phyloP scores from a whole-genome alignment of 768 basidiomycete genomes.

The Plicaturopsis crispa region DNA sequence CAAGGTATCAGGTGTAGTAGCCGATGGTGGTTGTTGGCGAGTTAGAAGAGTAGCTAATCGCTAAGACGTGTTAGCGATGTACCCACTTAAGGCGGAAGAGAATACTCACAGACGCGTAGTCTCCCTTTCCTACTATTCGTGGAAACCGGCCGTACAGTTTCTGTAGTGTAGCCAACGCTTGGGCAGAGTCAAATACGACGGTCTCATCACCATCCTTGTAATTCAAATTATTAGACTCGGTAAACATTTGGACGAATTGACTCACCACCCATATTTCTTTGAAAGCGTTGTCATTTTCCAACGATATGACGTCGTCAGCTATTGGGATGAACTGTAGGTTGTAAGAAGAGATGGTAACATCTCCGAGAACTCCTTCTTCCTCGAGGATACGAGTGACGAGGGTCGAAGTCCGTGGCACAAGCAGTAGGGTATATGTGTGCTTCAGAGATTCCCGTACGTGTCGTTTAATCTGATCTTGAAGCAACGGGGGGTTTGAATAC shows the following conservation, averaged over 20 bases:
- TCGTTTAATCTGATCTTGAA: conserved; percentile 83
- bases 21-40: conserved; percentile 41
- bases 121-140: conserved; percentile 88
- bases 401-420: conserved; percentile 83
- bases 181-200: conserved; percentile 79
- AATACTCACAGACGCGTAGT: conserved; percentile 62
- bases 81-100: conserved; percentile 1
- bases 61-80: conserved; percentile 29
- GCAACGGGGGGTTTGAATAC: conserved; percentile 23
- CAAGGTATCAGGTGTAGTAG: conserved; percentile 30
- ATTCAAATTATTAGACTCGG: conserved; percentile 5
- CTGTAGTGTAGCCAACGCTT: conserved; percentile 79
- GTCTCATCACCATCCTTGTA: conserved; percentile 94
- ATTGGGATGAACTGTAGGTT: conserved; percentile 92
- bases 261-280: conserved; percentile 88
- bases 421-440: conserved; percentile 78
- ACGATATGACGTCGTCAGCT: conserved; percentile 86
- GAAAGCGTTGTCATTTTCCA: conserved; percentile 82
- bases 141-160: conserved; percentile 85
- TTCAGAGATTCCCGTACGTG: conserved; percentile 66
- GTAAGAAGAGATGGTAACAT: conserved; percentile 79
- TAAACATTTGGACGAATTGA: conserved; percentile 7
- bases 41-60: conserved; percentile 68
- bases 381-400: conserved; percentile 83
- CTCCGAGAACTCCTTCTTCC: conserved; percentile 97